Percentiles rank a stretch among this genome's conserved stretches.
These are phyloP conservation scores for Talaromyces wortmannii DNA, from an alignment of 495 filamentous ascomycete species.

Conservation along the genomic window DNA sequence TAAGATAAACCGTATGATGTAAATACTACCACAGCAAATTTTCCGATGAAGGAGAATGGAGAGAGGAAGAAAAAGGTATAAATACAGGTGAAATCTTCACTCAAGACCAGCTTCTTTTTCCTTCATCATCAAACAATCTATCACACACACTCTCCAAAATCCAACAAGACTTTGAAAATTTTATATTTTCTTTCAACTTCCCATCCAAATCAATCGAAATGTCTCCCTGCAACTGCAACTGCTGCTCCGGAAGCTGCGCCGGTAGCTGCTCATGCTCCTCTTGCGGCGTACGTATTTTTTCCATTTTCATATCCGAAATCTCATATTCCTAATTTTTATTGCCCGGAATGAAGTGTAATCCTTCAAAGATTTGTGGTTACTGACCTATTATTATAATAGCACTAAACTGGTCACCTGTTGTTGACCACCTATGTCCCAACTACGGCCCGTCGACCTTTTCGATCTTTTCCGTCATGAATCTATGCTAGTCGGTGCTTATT, in stretches of 20 bases:
- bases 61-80: not conserved
- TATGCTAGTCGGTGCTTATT: not conserved
- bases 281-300: constrained; percentile 23
- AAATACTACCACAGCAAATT: not conserved
- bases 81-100: not conserved
- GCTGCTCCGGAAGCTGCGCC: constrained; percentile 32
- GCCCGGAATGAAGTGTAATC: not conserved
- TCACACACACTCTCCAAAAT: not conserved
- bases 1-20: not conserved
- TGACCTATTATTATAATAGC: not conserved
- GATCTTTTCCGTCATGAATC: not conserved
- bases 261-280: constrained; percentile 30
- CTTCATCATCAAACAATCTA: not conserved
- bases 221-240: constrained; percentile 38
- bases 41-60: not conserved
- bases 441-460: not conserved
- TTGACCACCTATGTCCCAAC: not conserved
- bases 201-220: constrained; percentile 16
- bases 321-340: not conserved
- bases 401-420: not conserved
- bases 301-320: no score
- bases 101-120: not conserved
- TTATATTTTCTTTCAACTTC: not conserved
- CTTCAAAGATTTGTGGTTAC: not conserved
- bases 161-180: not conserved